Evolutionary conservation across 768 basidiomycete genomes (phyloP).

Genomic region (Agrocybe pediades): DNA sequence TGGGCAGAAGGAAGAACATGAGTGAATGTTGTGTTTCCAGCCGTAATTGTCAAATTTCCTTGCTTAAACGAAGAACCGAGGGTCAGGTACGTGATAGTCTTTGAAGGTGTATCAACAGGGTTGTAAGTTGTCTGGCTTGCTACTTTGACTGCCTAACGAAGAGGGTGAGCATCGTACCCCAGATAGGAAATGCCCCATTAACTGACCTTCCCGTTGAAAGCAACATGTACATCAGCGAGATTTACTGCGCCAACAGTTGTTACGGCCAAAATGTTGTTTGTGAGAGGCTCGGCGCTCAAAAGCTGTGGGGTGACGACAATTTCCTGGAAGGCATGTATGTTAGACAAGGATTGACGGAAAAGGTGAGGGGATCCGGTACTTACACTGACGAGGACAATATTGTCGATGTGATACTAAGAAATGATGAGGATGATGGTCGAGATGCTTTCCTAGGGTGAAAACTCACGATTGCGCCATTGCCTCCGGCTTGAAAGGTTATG

Average conservation of each 20-base stretch:
- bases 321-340: constrained; percentile 22
- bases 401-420: constrained; percentile 50
- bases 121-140: constrained; percentile 34
- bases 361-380: background rate
- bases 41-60: constrained; percentile 43
- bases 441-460: too few relatives aligned
- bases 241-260: constrained; percentile 50
- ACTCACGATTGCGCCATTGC: constrained; percentile 44
- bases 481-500: constrained; percentile 48
- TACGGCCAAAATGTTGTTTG: constrained; percentile 47
- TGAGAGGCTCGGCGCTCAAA: constrained; percentile 53
- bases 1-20: constrained; percentile 46
- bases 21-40: constrained; percentile 40
- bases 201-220: constrained; percentile 40
- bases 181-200: background rate
- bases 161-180: background rate
- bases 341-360: background rate
- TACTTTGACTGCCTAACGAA: constrained; percentile 31
- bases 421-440: background rate
- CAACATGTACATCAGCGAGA: constrained; percentile 36
- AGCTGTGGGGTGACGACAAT: constrained; percentile 49
- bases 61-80: constrained; percentile 38
- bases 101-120: constrained; percentile 46
- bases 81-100: constrained; percentile 50
- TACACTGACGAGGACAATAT: constrained; percentile 46